phyloP scores from a whole-genome alignment of 305 asterid species.

The Fraxinus latifolia region DNA sequence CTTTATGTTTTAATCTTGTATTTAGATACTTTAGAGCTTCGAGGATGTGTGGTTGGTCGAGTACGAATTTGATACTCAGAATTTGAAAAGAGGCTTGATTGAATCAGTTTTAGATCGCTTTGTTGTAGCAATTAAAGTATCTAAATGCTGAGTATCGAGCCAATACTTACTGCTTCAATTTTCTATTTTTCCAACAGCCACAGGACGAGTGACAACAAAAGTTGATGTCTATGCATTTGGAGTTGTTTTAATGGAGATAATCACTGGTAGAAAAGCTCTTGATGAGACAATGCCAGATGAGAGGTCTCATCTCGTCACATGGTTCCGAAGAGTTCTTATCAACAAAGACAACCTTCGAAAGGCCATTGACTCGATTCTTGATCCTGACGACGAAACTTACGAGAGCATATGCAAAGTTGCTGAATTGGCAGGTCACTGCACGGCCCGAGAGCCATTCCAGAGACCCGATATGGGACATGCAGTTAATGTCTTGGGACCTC shows the following conservation, averaged over 20 bases:
- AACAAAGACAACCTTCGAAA: conserved; percentile 68
- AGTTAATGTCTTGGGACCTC: conserved; percentile 80
- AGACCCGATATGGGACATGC: conserved; percentile 99
- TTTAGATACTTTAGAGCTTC: not conserved
- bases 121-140: not conserved
- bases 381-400: conserved; percentile 68
- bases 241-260: conserved; percentile 80
- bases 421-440: conserved; percentile 87
- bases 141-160: too few relatives aligned
- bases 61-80: not conserved
- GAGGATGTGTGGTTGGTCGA: not conserved
- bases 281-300: conserved; percentile 88
- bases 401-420: conserved; percentile 81
- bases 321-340: conserved; percentile 89
- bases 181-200: conserved; percentile 45
- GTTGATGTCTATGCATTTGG: conserved; percentile 95
- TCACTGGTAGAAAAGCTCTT: conserved; percentile 78
- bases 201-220: conserved; percentile 91
- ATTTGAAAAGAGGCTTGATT: not conserved
- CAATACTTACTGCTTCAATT: not conserved
- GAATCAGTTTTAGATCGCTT: not conserved
- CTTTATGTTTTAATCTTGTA: not conserved
- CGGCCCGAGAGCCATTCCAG: conserved; percentile 86
- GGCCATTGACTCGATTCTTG: conserved; percentile 66
- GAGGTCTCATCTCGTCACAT: conserved; percentile 78